Evolutionary conservation across 2,329 filamentous ascomycete genomes (phyloP).

Genomic region (Aspergillus arachidicola): DNA sequence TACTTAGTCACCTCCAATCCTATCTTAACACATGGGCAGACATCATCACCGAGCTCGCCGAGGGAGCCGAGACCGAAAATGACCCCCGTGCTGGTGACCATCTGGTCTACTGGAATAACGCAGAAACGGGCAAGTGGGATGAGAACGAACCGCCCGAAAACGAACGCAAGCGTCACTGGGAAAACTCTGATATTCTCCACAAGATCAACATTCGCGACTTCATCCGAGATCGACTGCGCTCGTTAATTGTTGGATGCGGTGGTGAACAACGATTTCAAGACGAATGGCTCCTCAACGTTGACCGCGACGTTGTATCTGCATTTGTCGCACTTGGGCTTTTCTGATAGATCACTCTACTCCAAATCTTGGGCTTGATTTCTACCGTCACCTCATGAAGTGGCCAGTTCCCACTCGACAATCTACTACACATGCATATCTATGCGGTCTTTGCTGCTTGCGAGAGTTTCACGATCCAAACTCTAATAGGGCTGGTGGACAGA

Average conservation of each 20-base stretch:
- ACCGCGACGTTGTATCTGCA: constrained; percentile 43
- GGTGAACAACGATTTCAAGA: constrained; percentile 46
- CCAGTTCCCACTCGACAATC: neutral
- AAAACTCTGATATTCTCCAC: constrained; percentile 45
- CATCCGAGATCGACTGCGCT: constrained; percentile 44
- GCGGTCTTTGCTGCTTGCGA: neutral
- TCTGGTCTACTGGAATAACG: constrained; percentile 43
- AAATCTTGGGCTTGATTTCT: neutral
- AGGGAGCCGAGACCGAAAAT: constrained; percentile 42
- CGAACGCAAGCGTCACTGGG: constrained; percentile 43
- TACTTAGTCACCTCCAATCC: constrained; percentile 49
- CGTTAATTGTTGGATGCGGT: constrained; percentile 43
- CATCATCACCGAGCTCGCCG: constrained; percentile 47
- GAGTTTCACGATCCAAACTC: neutral
- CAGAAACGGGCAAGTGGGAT: constrained; percentile 35
- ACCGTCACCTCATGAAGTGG: neutral
- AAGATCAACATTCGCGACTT: constrained; percentile 49
- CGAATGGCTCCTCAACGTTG: constrained; percentile 48
- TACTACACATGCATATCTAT: neutral
- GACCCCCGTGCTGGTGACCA: constrained; percentile 41
- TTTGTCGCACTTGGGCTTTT: constrained; percentile 43
- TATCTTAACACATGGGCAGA: constrained; percentile 52
- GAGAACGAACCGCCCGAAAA: constrained; percentile 45
- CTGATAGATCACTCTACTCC: constrained; percentile 17
- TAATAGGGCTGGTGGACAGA: neutral